These are phyloP conservation scores for Colletotrichum melonis DNA, from an alignment of 2,329 filamentous ascomycete genomes.

Conservation along the genomic window DNA sequence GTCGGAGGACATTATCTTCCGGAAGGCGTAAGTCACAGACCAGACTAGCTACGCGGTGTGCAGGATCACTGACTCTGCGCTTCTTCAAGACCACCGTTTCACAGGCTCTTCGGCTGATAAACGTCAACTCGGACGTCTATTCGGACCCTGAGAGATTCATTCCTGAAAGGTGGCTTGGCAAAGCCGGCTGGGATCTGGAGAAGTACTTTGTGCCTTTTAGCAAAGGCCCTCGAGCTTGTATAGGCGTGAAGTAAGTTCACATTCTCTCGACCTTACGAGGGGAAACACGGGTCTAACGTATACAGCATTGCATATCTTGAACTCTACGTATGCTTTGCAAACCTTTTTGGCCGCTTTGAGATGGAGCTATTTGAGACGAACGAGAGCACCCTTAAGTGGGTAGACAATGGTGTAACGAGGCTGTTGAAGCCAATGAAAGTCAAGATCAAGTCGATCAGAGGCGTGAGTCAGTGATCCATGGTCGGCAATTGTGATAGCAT, in stretches of 20 bases:
- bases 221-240: neutral
- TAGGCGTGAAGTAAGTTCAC: neutral
- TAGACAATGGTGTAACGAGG: neutral
- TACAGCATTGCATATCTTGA: neutral
- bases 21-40: slow-evolving; percentile 2
- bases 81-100: neutral
- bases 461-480: neutral
- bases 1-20: slow-evolving; percentile 10
- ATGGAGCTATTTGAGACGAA: neutral
- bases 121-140: neutral
- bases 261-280: neutral
- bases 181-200: neutral
- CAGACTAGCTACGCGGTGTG: neutral
- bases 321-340: neutral
- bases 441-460: neutral
- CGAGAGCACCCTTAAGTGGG: neutral
- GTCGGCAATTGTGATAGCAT: neutral
- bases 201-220: neutral
- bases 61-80: neutral
- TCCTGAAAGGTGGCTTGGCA: neutral
- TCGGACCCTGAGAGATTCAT: neutral
- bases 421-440: neutral
- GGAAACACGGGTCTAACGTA: neutral
- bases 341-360: neutral
- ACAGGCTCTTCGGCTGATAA: neutral